Conservation (phyloP, 2,329 filamentous ascomycete genomes). For the Phaeomoniella chlamydospora region DNA sequence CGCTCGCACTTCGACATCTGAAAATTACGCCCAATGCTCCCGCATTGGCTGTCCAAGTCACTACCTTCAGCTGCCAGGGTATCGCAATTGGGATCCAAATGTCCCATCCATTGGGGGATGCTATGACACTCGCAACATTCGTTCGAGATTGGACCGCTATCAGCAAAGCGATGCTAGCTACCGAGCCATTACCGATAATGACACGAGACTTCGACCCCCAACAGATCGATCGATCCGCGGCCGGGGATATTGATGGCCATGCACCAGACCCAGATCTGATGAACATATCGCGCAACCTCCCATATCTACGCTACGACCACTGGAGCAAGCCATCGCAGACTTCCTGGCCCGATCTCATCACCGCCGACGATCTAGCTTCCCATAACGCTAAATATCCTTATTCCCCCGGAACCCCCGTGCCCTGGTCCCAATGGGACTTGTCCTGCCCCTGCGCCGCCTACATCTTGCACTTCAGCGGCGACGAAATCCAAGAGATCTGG, state of each 20-base stretch:
- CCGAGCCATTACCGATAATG: not conserved
- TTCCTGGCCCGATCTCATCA: not conserved
- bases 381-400: not conserved
- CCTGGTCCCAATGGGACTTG: not conserved
- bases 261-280: not conserved
- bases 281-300: not conserved
- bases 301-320: not conserved
- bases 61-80: conserved; percentile 23
- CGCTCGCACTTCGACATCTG: conserved; percentile 19
- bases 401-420: not conserved
- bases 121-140: conserved; percentile 27
- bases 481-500: not conserved
- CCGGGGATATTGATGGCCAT: not conserved
- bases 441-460: not conserved
- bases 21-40: conserved; percentile 14
- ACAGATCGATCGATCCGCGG: not conserved
- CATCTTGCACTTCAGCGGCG: not conserved
- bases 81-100: conserved; percentile 26
- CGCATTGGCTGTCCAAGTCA: conserved; percentile 25
- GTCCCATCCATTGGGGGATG: conserved; percentile 31
- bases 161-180: conserved; percentile 14
- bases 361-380: not conserved
- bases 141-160: conserved; percentile 25
- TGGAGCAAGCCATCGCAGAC: not conserved
- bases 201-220: not conserved